A percentile compares a stretch with the other conserved stretches of the same genome.
Evolutionary conservation across 176 grass and related monocot species (phyloP).

Genomic region (Bolboschoenus planiculmis): DNA sequence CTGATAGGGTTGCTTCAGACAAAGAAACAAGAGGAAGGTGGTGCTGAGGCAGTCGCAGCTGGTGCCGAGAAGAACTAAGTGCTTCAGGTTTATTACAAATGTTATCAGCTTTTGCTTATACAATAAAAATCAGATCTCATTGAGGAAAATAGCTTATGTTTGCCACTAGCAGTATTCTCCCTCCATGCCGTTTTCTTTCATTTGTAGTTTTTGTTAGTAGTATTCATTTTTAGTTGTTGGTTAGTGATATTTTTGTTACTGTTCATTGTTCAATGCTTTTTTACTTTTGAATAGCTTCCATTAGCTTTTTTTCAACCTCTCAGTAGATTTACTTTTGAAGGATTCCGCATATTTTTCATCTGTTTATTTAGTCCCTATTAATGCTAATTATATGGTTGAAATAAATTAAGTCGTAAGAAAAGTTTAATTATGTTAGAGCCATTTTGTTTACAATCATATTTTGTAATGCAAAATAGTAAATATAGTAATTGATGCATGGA

Average conservation of each 20-base stretch:
- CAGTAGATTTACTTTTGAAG: background rate
- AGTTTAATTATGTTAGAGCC: background rate
- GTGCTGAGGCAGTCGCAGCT: background rate
- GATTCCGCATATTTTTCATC: background rate
- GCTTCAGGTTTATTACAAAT: background rate
- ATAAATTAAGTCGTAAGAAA: background rate
- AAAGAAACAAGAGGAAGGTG: slow-evolving; percentile 1
- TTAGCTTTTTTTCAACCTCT: background rate
- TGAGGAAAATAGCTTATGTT: background rate
- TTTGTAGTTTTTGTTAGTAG: background rate
- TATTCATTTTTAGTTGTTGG: background rate
- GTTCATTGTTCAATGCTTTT: background rate
- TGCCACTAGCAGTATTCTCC: background rate
- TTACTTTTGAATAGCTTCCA: background rate
- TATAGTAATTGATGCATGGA: background rate
- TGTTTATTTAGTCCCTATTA: background rate
- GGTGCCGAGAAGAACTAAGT: slow-evolving; percentile 5
- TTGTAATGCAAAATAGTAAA: background rate
- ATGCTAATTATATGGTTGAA: background rate
- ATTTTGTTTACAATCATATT: background rate
- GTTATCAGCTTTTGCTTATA: background rate
- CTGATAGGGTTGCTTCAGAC: slow-evolving; percentile 37
- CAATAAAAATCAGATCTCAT: background rate
- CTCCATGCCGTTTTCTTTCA: background rate
- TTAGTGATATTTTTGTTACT: background rate